Evolutionary conservation across 441 rosid genomes (phyloP).

Genomic region (Croton setiger): DNA sequence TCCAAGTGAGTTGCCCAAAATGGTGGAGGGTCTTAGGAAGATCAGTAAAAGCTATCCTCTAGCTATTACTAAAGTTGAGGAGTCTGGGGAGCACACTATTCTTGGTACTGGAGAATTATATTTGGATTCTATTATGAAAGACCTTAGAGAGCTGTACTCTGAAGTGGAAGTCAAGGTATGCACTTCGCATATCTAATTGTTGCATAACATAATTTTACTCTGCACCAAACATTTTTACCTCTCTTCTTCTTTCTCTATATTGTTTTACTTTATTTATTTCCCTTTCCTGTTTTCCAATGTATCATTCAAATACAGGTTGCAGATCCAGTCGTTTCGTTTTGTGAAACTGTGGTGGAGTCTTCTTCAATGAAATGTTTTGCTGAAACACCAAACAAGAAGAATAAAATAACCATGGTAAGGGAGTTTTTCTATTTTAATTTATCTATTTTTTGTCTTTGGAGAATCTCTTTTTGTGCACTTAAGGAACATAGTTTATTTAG

Average conservation of each 20-base stretch:
- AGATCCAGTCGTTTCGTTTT: slow-evolving; percentile 95
- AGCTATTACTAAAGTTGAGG: slow-evolving; percentile 53
- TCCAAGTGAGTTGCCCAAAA: slow-evolving; percentile 98
- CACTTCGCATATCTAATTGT: slow-evolving; percentile 11
- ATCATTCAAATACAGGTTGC: slow-evolving; percentile 59
- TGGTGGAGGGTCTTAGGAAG: slow-evolving; percentile 99
- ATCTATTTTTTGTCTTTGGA: neutral
- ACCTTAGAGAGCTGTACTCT: slow-evolving; percentile 94
- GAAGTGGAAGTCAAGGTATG: slow-evolving; percentile 98
- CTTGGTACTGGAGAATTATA: slow-evolving; percentile 95
- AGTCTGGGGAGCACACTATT: slow-evolving; percentile 97
- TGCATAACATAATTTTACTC: slow-evolving; percentile 11
- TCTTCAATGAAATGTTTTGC: slow-evolving; percentile 98
- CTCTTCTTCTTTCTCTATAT: neutral
- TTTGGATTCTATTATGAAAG: slow-evolving; percentile 97
- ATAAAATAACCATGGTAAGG: slow-evolving; percentile 90
- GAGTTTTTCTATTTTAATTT: slow-evolving; percentile 9
- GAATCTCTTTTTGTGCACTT: neutral
- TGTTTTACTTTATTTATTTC: neutral
- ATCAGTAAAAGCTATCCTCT: slow-evolving; percentile 98
- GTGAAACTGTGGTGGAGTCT: slow-evolving; percentile 87
- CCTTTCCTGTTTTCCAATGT: slow-evolving; percentile 1
- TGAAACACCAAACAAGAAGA: slow-evolving; percentile 96
- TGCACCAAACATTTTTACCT: too few relatives aligned
- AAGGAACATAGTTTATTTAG: neutral